Percentiles rank a stretch among this genome's conserved stretches.
Conservation (phyloP, 257 asterid genomes). For the Anisodus tanguticus region DNA sequence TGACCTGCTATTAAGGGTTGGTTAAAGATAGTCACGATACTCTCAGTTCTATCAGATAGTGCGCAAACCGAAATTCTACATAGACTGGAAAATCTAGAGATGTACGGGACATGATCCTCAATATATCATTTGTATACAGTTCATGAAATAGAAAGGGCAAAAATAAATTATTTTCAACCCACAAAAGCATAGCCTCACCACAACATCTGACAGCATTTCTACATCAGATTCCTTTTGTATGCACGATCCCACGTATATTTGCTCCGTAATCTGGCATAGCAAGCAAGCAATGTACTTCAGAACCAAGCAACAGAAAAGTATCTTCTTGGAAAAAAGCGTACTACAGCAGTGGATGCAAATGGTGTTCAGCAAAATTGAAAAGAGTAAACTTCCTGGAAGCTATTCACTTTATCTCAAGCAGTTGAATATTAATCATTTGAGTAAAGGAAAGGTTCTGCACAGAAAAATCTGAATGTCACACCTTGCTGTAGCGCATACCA, state of each 20-base stretch:
- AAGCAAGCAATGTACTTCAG: conserved; percentile 26
- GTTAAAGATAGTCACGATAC: conserved; percentile 7
- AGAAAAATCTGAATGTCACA: conserved; percentile 45
- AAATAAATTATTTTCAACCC: background rate
- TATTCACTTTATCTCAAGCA: conserved; percentile 11
- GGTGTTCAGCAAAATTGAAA: conserved; percentile 16
- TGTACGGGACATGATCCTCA: background rate
- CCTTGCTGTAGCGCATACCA: conserved; percentile 95
- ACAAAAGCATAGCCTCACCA: conserved; percentile 50
- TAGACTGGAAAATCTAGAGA: background rate
- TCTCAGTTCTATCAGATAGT: conserved; percentile 24
- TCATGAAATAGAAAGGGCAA: background rate
- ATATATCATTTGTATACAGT: background rate
- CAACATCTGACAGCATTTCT: conserved; percentile 60
- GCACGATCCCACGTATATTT: conserved; percentile 92
- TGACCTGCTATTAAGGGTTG: background rate
- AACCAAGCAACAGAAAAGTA: conserved; percentile 10
- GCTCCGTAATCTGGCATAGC: conserved; percentile 82
- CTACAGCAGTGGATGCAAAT: background rate
- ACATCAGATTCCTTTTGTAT: conserved; percentile 84
- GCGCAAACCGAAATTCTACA: background rate
- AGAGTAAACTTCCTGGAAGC: conserved; percentile 18
- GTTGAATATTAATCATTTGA: conserved; percentile 1
- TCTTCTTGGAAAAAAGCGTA: background rate
- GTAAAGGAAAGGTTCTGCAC: conserved; percentile 32